phyloP scores from a whole-genome alignment of 2,329 filamentous ascomycete genomes.

The Sclerotinia nivalis region DNA sequence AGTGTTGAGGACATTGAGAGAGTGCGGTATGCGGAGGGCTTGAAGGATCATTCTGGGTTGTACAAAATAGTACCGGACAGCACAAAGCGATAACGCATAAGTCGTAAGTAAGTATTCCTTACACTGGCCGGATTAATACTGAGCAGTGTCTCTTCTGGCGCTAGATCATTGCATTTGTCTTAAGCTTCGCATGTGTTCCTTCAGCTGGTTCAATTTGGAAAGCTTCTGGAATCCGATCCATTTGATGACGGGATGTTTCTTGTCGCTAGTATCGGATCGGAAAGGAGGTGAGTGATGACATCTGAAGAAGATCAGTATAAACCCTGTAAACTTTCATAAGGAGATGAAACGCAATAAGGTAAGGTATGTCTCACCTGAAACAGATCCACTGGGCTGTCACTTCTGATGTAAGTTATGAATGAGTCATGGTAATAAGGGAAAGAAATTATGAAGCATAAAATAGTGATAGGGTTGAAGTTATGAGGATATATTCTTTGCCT shows the following conservation, averaged over 20 bases:
- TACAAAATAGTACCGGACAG: not conserved
- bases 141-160: not conserved
- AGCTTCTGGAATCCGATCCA: not conserved
- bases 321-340: not conserved
- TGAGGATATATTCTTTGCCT: not conserved
- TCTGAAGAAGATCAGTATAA: not conserved
- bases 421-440: not conserved
- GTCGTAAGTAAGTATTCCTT: not conserved
- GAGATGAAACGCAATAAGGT: slow-evolving; percentile 8
- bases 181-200: not conserved
- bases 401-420: not conserved
- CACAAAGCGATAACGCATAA: not conserved
- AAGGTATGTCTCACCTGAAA: not conserved
- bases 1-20: not conserved
- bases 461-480: not conserved
- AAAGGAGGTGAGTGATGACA: slow-evolving; percentile 8
- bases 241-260: not conserved
- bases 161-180: not conserved
- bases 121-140: not conserved
- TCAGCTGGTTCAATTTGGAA: not conserved
- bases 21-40: not conserved
- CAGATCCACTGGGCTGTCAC: not conserved
- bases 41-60: not conserved
- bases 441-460: not conserved
- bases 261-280: slow-evolving; percentile 4